Percentiles rank a stretch among this genome's conserved stretches.
Evolutionary conservation across 164 flowering plant genomes (phyloP).

Genomic region (Nymphaea colorata): DNA sequence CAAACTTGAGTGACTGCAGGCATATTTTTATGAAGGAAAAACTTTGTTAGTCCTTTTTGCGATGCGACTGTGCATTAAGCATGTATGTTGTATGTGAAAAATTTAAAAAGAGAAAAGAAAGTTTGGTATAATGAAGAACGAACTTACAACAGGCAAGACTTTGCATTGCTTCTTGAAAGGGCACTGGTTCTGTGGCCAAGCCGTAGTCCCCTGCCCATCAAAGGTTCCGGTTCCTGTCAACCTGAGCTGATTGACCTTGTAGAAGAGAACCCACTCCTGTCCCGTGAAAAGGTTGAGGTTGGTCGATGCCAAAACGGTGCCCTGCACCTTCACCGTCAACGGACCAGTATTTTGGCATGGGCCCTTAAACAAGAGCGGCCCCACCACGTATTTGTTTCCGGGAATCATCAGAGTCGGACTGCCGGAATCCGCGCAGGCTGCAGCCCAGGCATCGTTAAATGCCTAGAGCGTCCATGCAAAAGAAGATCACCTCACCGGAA

Average conservation of each 20-base stretch:
- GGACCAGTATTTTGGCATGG: slow-evolving; percentile 37
- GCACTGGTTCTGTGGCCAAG: slow-evolving; percentile 55
- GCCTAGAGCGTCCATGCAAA: slow-evolving; percentile 18
- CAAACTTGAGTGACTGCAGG: no score
- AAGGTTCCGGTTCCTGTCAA: slow-evolving; percentile 56
- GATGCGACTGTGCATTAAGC: no score
- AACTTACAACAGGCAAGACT: neutral
- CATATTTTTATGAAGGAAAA: no score
- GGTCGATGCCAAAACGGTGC: slow-evolving; percentile 37
- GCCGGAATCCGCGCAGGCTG: slow-evolving; percentile 31
- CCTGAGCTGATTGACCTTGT: slow-evolving; percentile 34
- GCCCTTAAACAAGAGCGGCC: slow-evolving; percentile 41
- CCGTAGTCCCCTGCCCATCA: slow-evolving; percentile 58
- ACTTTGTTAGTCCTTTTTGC: no score
- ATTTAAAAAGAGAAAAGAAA: no score
- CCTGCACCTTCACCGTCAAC: slow-evolving; percentile 31
- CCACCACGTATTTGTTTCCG: slow-evolving; percentile 34
- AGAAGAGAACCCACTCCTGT: slow-evolving; percentile 47
- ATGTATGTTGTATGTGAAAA: no score
- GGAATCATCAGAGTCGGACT: slow-evolving; percentile 24
- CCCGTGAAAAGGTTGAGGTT: slow-evolving; percentile 24
- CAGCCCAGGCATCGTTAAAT: slow-evolving; percentile 41
- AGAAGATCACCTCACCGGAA: neutral
- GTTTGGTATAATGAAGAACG: no score
- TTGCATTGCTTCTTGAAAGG: slow-evolving; percentile 20